phyloP scores from a whole-genome alignment of 2,329 filamentous ascomycete species.

The Ophiostoma sp. region DNA sequence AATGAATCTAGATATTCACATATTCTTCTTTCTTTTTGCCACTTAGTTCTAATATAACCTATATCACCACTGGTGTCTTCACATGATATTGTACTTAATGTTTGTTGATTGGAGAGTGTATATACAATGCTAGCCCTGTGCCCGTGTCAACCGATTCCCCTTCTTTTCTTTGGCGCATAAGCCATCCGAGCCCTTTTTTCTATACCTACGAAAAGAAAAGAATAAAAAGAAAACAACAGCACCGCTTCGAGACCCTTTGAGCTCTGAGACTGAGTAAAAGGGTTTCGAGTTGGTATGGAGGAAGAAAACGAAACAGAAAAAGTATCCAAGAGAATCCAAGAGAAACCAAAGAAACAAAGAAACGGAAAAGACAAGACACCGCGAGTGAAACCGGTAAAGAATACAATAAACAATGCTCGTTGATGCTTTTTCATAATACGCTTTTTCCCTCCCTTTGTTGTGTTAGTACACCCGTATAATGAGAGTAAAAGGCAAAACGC shows the following conservation, averaged over 20 bases:
- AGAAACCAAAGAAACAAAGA: neutral
- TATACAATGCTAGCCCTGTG: constrained; percentile 17
- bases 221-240: constrained; percentile 12
- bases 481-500: constrained; percentile 3
- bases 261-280: neutral
- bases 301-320: neutral
- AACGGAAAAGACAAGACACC: too few species aligned
- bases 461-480: constrained; percentile 18
- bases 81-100: neutral
- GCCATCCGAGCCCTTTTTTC: constrained; percentile 12
- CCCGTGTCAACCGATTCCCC: constrained; percentile 1
- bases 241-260: neutral
- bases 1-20: neutral
- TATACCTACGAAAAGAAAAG: constrained; percentile 9
- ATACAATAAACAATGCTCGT: neutral
- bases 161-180: constrained; percentile 8
- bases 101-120: constrained; percentile 23
- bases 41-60: neutral
- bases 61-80: too few species aligned
- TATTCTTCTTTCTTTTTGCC: neutral
- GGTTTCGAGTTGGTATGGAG: neutral
- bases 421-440: neutral
- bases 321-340: constrained; percentile 6
- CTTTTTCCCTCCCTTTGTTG: neutral
- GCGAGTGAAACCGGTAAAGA: neutral